A percentile compares a stretch with the other conserved stretches of the same genome.
These are phyloP conservation scores for Pseudogymnoascus sp. DNA, from an alignment of 2,329 filamentous ascomycete genomes.

Conservation along the genomic window DNA sequence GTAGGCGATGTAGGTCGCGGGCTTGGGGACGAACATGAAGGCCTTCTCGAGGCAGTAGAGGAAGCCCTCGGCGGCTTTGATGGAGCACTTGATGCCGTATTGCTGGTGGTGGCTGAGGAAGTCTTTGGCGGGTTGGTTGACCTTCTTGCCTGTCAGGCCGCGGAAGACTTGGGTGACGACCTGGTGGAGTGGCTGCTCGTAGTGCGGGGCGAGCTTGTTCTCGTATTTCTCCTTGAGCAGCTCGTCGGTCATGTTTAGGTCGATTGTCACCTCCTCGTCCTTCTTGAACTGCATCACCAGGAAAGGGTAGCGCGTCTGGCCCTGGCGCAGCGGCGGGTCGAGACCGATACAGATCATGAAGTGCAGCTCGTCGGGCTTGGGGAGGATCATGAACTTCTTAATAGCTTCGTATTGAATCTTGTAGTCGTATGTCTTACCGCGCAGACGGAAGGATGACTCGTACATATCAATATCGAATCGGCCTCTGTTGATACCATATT, in stretches of 20 bases:
- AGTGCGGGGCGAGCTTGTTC: slow-evolving; percentile 78
- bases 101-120: slow-evolving; percentile 88
- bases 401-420: slow-evolving; percentile 98
- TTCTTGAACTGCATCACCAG: slow-evolving; percentile 98
- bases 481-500: slow-evolving; percentile 52
- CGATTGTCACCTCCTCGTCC: slow-evolving; percentile 93
- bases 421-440: slow-evolving; percentile 99
- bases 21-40: slow-evolving; percentile 98
- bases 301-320: slow-evolving; percentile 96
- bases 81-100: slow-evolving; percentile 97
- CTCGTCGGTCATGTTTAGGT: slow-evolving; percentile 92
- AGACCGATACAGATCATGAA: slow-evolving; percentile 90
- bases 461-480: slow-evolving; percentile 99
- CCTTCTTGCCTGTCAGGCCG: slow-evolving; percentile 88
- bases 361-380: slow-evolving; percentile 97
- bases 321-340: slow-evolving; percentile 89
- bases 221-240: slow-evolving; percentile 79
- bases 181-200: slow-evolving; percentile 87
- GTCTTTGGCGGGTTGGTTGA: slow-evolving; percentile 87
- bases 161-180: slow-evolving; percentile 95
- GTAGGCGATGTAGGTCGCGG: slow-evolving; percentile 92
- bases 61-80: slow-evolving; percentile 97
- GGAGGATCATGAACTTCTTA: slow-evolving; percentile 98
- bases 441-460: slow-evolving; percentile 90
- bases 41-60: slow-evolving; percentile 96